Evolutionary conservation across 306 rosid species (phyloP).

Genomic region (Prunus persica): DNA sequence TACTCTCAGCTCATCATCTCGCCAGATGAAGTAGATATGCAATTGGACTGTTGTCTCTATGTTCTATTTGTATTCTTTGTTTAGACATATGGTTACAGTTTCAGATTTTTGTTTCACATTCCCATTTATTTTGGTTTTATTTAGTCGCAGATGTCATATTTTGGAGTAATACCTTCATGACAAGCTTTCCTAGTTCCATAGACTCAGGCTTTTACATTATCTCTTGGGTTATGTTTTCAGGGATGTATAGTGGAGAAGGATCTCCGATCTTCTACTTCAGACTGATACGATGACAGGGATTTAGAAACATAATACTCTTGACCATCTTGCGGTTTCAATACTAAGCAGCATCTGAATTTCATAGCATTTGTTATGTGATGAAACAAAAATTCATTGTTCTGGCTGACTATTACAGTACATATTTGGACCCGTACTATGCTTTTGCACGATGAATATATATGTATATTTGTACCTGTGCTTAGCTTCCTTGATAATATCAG

Average conservation of each 20-base stretch:
- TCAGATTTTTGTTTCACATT: no score
- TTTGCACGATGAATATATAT: no score
- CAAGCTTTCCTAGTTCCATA: background rate
- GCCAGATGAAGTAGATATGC: background rate
- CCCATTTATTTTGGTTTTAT: no score
- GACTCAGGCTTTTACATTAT: background rate
- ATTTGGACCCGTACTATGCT: background rate
- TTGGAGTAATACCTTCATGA: no score
- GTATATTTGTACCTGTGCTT: no score
- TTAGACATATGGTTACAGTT: no score
- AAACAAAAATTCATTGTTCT: background rate
- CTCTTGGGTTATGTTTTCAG: conserved; percentile 4
- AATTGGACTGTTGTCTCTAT: background rate
- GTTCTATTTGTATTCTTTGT: no score
- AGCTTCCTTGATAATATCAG: no score
- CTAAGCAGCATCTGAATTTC: background rate
- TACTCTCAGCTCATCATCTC: background rate
- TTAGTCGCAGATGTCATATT: no score
- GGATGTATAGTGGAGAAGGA: background rate
- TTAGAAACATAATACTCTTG: no score
- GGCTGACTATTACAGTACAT: background rate
- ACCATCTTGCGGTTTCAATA: background rate
- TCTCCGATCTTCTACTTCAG: background rate
- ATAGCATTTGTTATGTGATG: background rate
- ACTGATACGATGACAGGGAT: no score